phyloP scores from a whole-genome alignment of 345 rosid species.

The Eucalyptus polyanthemos region DNA sequence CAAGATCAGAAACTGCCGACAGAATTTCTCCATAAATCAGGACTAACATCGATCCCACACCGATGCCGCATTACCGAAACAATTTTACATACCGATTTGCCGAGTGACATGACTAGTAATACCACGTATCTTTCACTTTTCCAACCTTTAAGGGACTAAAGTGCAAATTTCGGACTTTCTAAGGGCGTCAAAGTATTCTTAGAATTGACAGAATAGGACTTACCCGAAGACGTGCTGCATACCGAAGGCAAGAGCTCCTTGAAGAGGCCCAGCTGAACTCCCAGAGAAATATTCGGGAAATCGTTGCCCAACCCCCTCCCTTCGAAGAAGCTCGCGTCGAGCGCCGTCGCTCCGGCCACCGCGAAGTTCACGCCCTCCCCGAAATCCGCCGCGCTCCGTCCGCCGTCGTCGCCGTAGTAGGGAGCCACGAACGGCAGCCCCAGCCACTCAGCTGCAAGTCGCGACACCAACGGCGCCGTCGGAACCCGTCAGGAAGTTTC shows the following conservation, averaged over 20 bases:
- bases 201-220: not conserved
- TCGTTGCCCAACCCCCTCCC: constrained; percentile 8
- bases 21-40: not conserved
- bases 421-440: constrained; percentile 28
- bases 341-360: constrained; percentile 35
- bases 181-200: not conserved
- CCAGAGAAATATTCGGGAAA: constrained; percentile 13
- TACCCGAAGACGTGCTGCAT: constrained; percentile 13
- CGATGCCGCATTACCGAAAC: not conserved
- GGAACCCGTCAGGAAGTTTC: not conserved
- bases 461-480: not conserved
- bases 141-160: not conserved
- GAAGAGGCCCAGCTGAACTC: constrained; percentile 17
- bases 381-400: not conserved
- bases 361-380: constrained; percentile 39
- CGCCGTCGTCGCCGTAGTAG: constrained; percentile 9
- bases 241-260: constrained; percentile 24
- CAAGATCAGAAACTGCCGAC: not conserved
- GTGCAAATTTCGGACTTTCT: not conserved
- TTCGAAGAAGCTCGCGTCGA: constrained; percentile 9
- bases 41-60: not conserved
- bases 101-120: not conserved
- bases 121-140: not conserved
- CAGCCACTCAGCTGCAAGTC: constrained; percentile 16
- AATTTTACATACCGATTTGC: not conserved